Base-by-base conservation (phyloP, 2,329 filamentous ascomycete species). In the Sclerotinia borealis region DNA sequence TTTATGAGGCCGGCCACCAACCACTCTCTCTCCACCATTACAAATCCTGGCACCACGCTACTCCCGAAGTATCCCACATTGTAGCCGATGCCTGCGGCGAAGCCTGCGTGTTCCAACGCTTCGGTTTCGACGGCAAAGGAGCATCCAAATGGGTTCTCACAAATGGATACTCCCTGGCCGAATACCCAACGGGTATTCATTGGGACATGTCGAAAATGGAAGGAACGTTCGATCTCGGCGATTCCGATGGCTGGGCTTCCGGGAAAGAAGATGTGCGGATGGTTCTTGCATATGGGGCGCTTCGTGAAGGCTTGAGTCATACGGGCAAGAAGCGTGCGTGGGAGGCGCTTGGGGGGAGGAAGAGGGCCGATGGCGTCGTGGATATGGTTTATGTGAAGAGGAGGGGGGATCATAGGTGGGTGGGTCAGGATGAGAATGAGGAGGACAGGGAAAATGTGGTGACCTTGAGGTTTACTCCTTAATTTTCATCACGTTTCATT, bases 371-470 rank as follows among this genome's bases (percentile, higher is more conserved):
- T 66, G 81, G 81, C 11, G 80, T 77, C 1, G 79, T 85, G 6
- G 78, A 77, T 56, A 83, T 85, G 71, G 76, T 82, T 3, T 86
- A 84, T 67, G 77, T 81, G 9, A 78, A 82, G 58, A 79, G 79
- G 67, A 78, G 77, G 54, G 77, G 80, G 25, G 83, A 86, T 70
- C 76, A 76, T 69, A 76, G 83, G 65, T 86, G 83, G 83, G 76
- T 79, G 13, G 63, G 17, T 3, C 47, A 64, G 11, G 65, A 59
- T 1, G 72, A 71, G 37, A 47, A 64, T 7, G 61, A 61, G 5
- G 69, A 70, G 0, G 55, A 55, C 27, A 65, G 64, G 19, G 72
- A 74, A 59, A 72, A 68, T 48, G 60, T 73, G 48, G 66, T 73
- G 27, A 69, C 73, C 55, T 55, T 61, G 29, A 55, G 49, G 11